phyloP scores from a whole-genome alignment of 495 filamentous ascomycete species.

The Rostrohypoxylon terebratum region DNA sequence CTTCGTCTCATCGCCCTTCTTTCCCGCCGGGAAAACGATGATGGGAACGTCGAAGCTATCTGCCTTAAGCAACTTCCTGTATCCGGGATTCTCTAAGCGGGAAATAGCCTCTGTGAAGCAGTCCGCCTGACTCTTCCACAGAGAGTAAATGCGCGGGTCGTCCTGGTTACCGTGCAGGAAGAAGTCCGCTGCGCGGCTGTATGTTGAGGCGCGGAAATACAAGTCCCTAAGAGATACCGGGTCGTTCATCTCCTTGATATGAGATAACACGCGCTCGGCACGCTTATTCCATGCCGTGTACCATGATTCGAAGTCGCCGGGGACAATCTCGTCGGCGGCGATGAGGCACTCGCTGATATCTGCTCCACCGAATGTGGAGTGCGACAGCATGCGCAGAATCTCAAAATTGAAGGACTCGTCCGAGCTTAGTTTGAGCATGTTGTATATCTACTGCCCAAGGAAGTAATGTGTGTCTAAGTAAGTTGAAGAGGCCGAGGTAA shows the following conservation, averaged over 20 bases:
- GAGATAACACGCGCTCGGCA: conserved; percentile 21
- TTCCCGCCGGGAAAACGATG: conserved; percentile 46
- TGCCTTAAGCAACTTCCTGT: conserved; percentile 47
- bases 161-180: conserved; percentile 55
- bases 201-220: conserved; percentile 55
- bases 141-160: conserved; percentile 62
- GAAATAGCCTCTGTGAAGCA: conserved; percentile 69
- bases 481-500: background rate
- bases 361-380: conserved; percentile 43
- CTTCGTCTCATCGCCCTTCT: conserved; percentile 16
- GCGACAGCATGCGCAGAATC: conserved; percentile 45
- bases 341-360: conserved; percentile 54
- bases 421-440: conserved; percentile 37
- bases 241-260: conserved; percentile 24
- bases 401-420: conserved; percentile 51
- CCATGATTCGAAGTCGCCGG: conserved; percentile 53
- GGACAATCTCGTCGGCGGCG: conserved; percentile 49
- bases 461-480: background rate
- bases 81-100: conserved; percentile 49
- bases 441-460: background rate
- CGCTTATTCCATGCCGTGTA: conserved; percentile 45
- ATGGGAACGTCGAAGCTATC: conserved; percentile 47
- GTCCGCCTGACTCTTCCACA: conserved; percentile 76
- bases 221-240: conserved; percentile 51
- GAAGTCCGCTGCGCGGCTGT: conserved; percentile 59